Percentiles rank a stretch among this genome's conserved stretches.
phyloP scores from a whole-genome alignment of 805 yeast species.

The Kuraishia borneana region DNA sequence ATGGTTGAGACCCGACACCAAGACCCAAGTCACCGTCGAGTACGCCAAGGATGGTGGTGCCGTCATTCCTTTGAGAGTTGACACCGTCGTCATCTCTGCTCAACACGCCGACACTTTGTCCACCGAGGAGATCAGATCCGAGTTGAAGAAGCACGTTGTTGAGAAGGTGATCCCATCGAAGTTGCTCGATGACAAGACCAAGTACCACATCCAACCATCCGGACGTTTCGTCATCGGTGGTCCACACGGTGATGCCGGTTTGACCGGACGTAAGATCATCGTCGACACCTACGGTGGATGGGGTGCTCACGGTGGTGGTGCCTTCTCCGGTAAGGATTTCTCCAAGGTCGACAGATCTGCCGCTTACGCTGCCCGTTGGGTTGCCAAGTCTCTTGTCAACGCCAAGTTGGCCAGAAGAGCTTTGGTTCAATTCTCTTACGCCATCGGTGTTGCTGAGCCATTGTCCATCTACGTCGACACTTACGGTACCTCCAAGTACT shows the following conservation, averaged over 20 bases:
- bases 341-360: conserved; percentile 99
- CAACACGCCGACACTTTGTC: conserved; percentile 96
- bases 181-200: conserved; percentile 87
- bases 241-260: conserved; percentile 99
- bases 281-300: conserved; percentile 99
- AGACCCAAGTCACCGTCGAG: conserved; percentile 98
- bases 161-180: conserved; percentile 88
- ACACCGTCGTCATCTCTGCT: conserved; percentile 93
- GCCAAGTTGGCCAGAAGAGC: conserved; percentile 97
- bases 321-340: conserved; percentile 99
- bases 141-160: conserved; percentile 69
- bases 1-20: conserved; percentile 99
- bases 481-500: conserved; percentile 90
- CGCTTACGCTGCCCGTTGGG: conserved; percentile 99
- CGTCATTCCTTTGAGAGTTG: conserved; percentile 90
- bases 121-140: conserved; percentile 81
- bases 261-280: conserved; percentile 98
- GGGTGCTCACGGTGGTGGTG: conserved; percentile 99
- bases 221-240: conserved; percentile 99
- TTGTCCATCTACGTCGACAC: conserved; percentile 95
- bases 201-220: conserved; percentile 97
- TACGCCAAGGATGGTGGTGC: conserved; percentile 93
- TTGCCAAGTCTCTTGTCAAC: conserved; percentile 92
- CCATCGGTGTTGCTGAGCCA: conserved; percentile 99
- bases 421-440: conserved; percentile 96